These are phyloP conservation scores for Boehmeria nivea DNA, from an alignment of 306 rosid species.

Conservation along the genomic window DNA sequence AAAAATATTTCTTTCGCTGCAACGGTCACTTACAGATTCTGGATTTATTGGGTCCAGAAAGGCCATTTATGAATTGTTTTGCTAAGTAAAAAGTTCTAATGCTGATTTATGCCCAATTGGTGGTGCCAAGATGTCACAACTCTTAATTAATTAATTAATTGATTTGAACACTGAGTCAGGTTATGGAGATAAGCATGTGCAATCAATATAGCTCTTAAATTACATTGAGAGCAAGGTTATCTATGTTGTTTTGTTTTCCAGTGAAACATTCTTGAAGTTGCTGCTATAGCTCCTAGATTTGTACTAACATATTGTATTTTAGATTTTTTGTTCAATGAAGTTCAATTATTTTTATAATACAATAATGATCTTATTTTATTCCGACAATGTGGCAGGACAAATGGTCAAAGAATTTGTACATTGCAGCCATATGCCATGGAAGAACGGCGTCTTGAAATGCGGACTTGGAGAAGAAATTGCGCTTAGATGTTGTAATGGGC, in stretches of 20 bases:
- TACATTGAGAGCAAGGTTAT: too few species aligned
- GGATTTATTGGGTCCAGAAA: too few species aligned
- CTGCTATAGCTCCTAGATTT: background rate
- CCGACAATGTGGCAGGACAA: conserved; percentile 30
- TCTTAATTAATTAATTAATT: too few species aligned
- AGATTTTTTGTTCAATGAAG: background rate
- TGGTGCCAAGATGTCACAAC: too few species aligned
- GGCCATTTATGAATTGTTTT: too few species aligned
- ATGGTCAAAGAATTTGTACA: conserved; percentile 38
- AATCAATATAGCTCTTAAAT: background rate
- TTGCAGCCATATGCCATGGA: conserved; percentile 36
- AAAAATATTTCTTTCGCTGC: too few species aligned
- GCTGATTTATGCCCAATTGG: background rate
- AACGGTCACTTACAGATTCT: too few species aligned
- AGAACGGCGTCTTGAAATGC: conserved; percentile 37
- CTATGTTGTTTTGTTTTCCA: background rate
- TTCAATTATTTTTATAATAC: background rate
- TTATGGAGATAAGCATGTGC: background rate
- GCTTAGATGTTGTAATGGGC: conserved; percentile 2
- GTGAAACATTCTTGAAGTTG: conserved; percentile 5
- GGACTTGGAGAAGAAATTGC: conserved; percentile 10
- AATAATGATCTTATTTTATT: background rate
- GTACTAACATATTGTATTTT: background rate
- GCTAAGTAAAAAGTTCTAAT: too few species aligned
- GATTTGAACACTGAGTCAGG: too few species aligned